phyloP scores from a whole-genome alignment of 2,329 filamentous ascomycete genomes.

The Botrytis porri region DNA sequence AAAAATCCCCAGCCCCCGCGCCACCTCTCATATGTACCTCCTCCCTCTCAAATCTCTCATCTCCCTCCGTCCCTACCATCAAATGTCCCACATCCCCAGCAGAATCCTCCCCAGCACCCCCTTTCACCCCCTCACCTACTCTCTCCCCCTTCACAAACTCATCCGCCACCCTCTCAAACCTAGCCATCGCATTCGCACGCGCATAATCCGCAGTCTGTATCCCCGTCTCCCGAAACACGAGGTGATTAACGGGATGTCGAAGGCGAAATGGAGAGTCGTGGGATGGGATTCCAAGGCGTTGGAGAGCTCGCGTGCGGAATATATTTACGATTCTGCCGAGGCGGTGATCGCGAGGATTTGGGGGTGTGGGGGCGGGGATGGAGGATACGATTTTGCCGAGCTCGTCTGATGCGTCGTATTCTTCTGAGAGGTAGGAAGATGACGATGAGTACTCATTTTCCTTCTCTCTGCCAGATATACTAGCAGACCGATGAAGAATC shows the following conservation, averaged over 20 bases:
- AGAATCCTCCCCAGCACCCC: not conserved
- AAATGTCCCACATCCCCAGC: rapidly evolving
- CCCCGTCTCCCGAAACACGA: not conserved
- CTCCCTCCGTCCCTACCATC: no score
- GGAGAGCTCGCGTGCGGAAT: not conserved
- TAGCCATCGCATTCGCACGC: not conserved
- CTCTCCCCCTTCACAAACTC: not conserved
- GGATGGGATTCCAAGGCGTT: not conserved
- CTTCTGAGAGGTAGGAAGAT: not conserved
- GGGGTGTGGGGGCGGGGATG: no score
- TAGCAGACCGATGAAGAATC: not conserved
- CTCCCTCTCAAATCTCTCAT: not conserved
- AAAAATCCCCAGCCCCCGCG: no score
- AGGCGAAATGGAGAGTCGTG: not conserved
- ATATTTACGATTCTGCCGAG: not conserved
- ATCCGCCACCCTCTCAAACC: not conserved
- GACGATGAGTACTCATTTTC: not conserved
- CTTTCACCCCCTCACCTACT: rapidly evolving
- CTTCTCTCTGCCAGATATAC: not conserved
- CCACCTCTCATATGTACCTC: not conserved
- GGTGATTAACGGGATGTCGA: rapidly evolving
- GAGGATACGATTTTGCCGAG: not conserved
- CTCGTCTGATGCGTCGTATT: not conserved
- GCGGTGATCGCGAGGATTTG: no score
- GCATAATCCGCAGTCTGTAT: not conserved